Evolutionary conservation across 1,284 basidiomycete genomes (phyloP).

Genomic region (Somion occarium): DNA sequence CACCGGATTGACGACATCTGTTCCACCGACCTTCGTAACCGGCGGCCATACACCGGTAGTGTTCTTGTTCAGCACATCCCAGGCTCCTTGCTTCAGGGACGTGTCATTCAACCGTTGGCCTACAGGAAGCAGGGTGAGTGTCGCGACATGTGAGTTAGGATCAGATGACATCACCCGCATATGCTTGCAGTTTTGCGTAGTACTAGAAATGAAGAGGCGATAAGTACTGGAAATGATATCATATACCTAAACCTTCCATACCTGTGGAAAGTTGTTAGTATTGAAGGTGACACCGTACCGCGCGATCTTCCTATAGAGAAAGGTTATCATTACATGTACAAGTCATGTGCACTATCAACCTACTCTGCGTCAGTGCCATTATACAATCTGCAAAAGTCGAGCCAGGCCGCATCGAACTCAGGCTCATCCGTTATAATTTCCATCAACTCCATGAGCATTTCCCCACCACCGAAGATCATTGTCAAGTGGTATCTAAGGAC

Average conservation of each 20-base stretch:
- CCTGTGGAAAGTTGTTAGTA: conserved; percentile 34
- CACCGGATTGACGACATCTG: conserved; percentile 35
- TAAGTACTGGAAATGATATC: too few species aligned
- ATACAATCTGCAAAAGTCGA: conserved; percentile 37
- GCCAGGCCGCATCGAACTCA: conserved; percentile 36
- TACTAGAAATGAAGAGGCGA: conserved; percentile 15
- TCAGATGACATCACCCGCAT: conserved; percentile 29
- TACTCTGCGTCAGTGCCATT: conserved; percentile 36
- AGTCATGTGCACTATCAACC: conserved; percentile 9
- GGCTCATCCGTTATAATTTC: conserved; percentile 36
- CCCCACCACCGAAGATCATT: conserved; percentile 41
- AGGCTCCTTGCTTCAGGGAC: conserved; percentile 33
- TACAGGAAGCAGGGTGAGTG: too few species aligned
- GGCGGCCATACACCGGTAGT: conserved; percentile 33
- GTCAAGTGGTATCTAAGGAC: conserved; percentile 31
- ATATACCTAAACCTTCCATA: conserved; percentile 15
- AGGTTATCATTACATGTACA: neutral
- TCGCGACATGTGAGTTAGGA: too few species aligned
- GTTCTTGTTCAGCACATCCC: conserved; percentile 30
- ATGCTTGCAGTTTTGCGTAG: conserved; percentile 40
- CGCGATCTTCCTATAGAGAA: conserved; percentile 28
- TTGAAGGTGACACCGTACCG: conserved; percentile 33
- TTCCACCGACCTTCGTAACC: conserved; percentile 31
- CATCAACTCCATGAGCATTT: conserved; percentile 39
- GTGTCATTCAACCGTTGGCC: conserved; percentile 30